These are phyloP conservation scores for Mycena belliarum DNA, from an alignment of 768 basidiomycete species.

Conservation along the genomic window DNA sequence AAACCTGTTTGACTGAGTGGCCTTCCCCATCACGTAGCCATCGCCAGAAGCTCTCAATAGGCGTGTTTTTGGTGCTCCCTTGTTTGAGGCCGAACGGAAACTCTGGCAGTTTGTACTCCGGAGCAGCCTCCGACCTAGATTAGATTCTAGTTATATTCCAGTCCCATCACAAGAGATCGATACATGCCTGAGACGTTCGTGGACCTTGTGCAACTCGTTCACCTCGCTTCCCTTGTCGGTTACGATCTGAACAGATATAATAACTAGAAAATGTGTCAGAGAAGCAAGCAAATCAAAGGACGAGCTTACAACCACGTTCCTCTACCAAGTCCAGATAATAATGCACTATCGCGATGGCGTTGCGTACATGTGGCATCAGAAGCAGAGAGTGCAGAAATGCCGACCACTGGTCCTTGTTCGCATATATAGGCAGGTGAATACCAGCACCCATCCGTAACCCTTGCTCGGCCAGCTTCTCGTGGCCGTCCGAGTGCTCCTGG, in stretches of 20 bases:
- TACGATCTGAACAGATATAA: background rate
- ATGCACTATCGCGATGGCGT: background rate
- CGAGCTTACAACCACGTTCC: background rate
- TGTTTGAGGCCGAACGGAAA: background rate
- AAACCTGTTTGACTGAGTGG: background rate
- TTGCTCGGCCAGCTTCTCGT: constrained; percentile 3
- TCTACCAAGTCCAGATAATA: background rate
- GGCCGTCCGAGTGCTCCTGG: constrained; percentile 5
- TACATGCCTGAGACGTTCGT: background rate
- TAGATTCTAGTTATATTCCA: background rate
- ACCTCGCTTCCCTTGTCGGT: background rate
- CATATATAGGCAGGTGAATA: constrained; percentile 5
- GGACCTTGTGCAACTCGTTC: background rate
- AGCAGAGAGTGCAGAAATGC: background rate
- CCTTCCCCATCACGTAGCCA: background rate
- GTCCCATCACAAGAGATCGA: too few species aligned
- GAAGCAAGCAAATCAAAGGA: background rate
- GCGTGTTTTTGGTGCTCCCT: constrained; percentile 2
- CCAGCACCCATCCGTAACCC: background rate
- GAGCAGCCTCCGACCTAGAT: background rate
- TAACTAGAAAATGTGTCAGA: background rate
- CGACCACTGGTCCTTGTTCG: background rate
- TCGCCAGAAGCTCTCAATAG: constrained; percentile 3
- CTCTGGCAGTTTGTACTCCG: background rate
- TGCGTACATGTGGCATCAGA: background rate